Base-by-base conservation (phyloP, 805 yeast species). In the Metschnikowia koreensis region DNA sequence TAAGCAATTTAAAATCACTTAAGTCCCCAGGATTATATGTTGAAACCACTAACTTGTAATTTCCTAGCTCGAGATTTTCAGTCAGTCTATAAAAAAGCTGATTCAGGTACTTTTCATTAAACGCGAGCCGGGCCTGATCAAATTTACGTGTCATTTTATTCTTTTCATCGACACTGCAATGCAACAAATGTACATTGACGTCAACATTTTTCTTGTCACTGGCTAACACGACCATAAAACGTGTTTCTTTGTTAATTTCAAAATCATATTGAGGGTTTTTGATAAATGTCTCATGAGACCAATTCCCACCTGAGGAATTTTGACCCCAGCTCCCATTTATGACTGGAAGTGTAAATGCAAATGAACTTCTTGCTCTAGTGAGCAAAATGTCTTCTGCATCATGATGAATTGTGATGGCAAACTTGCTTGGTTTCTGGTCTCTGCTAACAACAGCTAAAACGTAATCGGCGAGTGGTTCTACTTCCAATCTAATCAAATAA, bases 261-360 rank as follows among this genome's bases (percentile, higher is more conserved):
- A 77, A 37, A 8, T 56, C 61, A 46, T 70, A 82, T 55, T 83
- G 88, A 0, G 89, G 89, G 55, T 85, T 85, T 9, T 69, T 60
- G 17, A 78, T 60, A 57, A 74, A 85, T 0, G 77, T 64, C 7
- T 76, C 68, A 26, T 68, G 52, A 0, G 76, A 53, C 81, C 83
- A 80, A 57, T 74, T 79, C 0, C 90, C 89, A 2, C 88, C 89
- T 42, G 76, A 64, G 13, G 63, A 65, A 2, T 62, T 64, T 1
- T 65, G 57, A 10, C 65, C 64, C 89, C 89, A 85, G 27, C 61
- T 60, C 16, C 75, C 84, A 1, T 61, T 47, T 2, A 65, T 52
- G 1, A 68, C 29, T 2, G 64, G 60, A 2, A 58, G 49, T 1
- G 52, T 43, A 26, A 59, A 46, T 4, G 63, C 47, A 45, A 62